Base-by-base conservation (phyloP, 768 basidiomycete genomes). In the Auricularia sp. region DNA sequence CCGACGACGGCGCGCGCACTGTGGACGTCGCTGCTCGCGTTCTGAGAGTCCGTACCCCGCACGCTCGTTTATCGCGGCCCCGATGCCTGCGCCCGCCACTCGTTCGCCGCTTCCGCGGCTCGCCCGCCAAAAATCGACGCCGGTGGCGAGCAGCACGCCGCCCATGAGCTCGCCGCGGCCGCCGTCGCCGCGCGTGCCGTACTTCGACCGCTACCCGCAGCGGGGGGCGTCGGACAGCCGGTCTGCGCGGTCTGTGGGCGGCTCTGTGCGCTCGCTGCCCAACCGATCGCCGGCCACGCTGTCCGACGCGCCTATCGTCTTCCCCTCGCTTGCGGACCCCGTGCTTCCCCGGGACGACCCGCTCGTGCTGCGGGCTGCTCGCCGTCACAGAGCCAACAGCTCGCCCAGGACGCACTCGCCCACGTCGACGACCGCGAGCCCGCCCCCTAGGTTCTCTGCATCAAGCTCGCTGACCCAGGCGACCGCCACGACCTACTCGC, bases 391-490 rank as follows among this genome's bases (percentile, higher is more conserved):
- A 5, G 29, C 56, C 56, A 59, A 14, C 16, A n/a, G 16, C 34
- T 35, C 24, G 34, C 56, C 56, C 24, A 29, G 29, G 24, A 59
- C 56, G 24, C 29, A 35, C 56, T 59, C 56, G 56, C 56, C 29
- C 29, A 59, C 56, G 14, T 29, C 56, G 24, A 33, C 54, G 18
- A n/a, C 56, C 13, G 11, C 56, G 24, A 29, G 14, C 34, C 34
- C 56, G 34, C 56, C 56, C 24, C 34, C 56, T 35, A 59, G 61
- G 4, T 65, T 65, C 47, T 65, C 65, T 11, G 65, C 34, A 14
- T 65, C 65, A 7, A 62, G 61, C 33, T 61, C 61, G 35, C 54
- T 65, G 5, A 62, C 65, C 18, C 65, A 65, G 35, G 59, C 61
- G n/a, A 51, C 65, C 8, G n/a, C 67, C 8, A 54, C 56, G 8